A percentile compares a stretch with the other conserved stretches of the same genome.
Evolutionary conservation across 306 rosid species (phyloP).

Genomic region (Cicer chorassanicum): DNA sequence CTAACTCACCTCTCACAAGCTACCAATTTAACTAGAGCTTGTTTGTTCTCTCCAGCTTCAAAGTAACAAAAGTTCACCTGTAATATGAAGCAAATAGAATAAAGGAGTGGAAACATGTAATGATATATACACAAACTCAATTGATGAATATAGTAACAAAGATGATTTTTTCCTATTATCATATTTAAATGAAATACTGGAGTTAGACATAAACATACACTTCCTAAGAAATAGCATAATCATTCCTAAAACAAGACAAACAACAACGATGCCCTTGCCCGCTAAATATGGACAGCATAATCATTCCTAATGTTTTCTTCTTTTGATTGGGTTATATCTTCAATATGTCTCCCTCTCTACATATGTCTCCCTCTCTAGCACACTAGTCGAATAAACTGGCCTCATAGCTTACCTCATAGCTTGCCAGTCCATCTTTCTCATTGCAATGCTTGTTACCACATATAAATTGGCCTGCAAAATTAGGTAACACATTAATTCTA

Average conservation of each 20-base stretch:
- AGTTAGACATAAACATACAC: slow-evolving; percentile 2
- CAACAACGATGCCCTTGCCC: slow-evolving; percentile 14
- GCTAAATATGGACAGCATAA: slow-evolving; percentile 4
- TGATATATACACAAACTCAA: not conserved
- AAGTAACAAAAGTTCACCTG: slow-evolving; percentile 90
- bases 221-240: not conserved
- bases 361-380: slow-evolving; percentile 2
- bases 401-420: slow-evolving; percentile 74
- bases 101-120: slow-evolving; percentile 32
- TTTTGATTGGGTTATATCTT: slow-evolving; percentile 3
- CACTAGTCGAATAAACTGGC: slow-evolving; percentile 22
- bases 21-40: slow-evolving; percentile 91
- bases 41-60: slow-evolving; percentile 96
- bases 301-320: not conserved
- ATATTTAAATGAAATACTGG: slow-evolving; percentile 9
- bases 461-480: slow-evolving; percentile 82
- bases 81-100: slow-evolving; percentile 35
- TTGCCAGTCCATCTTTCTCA: slow-evolving; percentile 73
- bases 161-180: not conserved
- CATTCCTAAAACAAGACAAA: slow-evolving; percentile 27
- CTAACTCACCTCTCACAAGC: slow-evolving; percentile 78
- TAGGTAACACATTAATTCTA: slow-evolving; percentile 39
- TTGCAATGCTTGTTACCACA: slow-evolving; percentile 89
- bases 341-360: not conserved
- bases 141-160: not conserved